Conservation (phyloP, 164 flowering plant genomes). For the Amborella trichopoda region DNA sequence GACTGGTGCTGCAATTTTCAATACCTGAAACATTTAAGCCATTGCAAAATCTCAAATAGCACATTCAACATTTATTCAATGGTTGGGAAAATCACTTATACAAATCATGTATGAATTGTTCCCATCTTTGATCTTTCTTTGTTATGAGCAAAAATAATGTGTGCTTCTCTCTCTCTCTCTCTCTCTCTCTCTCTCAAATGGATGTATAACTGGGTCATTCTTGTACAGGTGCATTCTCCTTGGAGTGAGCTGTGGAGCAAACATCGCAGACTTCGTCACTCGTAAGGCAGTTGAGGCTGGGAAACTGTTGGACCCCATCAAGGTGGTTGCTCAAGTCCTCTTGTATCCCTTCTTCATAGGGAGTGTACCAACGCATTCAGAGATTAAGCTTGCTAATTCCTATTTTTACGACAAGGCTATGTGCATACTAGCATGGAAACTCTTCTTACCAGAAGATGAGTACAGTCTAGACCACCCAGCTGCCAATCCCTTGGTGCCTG, state of each 20-base stretch:
- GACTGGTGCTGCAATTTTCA: too few relatives aligned
- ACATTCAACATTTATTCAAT: too few relatives aligned
- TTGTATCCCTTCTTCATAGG: conserved; percentile 59
- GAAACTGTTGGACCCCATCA: conserved; percentile 40
- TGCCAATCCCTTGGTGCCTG: conserved; percentile 39
- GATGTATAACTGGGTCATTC: conserved; percentile 3
- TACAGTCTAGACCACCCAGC: conserved; percentile 46
- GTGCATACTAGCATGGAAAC: conserved; percentile 45
- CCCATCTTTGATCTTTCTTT: too few relatives aligned
- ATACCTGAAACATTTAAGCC: too few relatives aligned
- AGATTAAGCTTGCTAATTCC: conserved; percentile 37
- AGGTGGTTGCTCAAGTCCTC: conserved; percentile 49
- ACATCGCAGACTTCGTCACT: conserved; percentile 41
- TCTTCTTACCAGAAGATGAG: conserved; percentile 37
- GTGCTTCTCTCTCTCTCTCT: too few relatives aligned
- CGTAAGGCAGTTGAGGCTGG: conserved; percentile 39
- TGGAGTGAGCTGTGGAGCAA: conserved; percentile 51
- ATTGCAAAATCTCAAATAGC: too few relatives aligned
- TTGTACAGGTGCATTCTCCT: conserved; percentile 38
- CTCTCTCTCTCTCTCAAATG: too few relatives aligned
- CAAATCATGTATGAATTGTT: too few relatives aligned
- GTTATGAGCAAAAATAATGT: too few relatives aligned
- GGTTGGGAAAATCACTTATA: too few relatives aligned
- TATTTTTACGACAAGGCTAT: conserved; percentile 47
- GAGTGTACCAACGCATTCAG: conserved; percentile 42